A percentile compares a stretch with the other conserved stretches of the same genome.
These are phyloP conservation scores for Cucumis melo DNA, from an alignment of 306 rosid species.

Conservation along the genomic window DNA sequence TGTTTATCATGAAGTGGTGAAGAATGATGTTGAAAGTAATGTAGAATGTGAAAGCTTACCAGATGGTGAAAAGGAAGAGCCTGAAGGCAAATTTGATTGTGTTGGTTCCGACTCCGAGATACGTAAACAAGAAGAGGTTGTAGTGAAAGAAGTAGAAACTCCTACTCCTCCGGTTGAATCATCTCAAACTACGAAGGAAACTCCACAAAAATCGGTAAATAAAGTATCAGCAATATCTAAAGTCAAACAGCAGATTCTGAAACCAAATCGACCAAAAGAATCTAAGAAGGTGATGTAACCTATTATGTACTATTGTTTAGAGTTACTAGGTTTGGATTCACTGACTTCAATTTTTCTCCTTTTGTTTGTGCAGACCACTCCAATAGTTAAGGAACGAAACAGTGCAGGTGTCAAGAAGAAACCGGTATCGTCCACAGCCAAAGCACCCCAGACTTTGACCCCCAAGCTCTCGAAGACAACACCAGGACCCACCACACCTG, in stretches of 20 bases:
- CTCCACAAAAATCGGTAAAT: constrained; percentile 21
- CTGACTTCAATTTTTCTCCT: constrained; percentile 7
- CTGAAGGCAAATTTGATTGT: constrained; percentile 19
- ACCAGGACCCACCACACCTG: constrained; percentile 17
- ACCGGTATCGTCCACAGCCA: constrained; percentile 23
- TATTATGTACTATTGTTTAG: not conserved
- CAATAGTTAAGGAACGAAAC: constrained; percentile 30
- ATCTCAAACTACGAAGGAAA: constrained; percentile 28
- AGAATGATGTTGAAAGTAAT: constrained; percentile 24
- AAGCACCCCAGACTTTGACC: constrained; percentile 35
- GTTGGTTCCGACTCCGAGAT: constrained; percentile 14
- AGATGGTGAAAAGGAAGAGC: constrained; percentile 25
- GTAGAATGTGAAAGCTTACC: constrained; percentile 19
- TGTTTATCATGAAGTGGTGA: constrained; percentile 15
- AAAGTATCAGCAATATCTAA: constrained; percentile 28
- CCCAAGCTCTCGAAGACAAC: constrained; percentile 43
- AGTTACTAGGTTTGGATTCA: not conserved
- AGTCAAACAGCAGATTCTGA: constrained; percentile 27
- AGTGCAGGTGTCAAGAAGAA: constrained; percentile 48
- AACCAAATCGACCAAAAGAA: constrained; percentile 30
- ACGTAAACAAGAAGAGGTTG: constrained; percentile 26
- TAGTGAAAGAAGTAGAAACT: constrained; percentile 24
- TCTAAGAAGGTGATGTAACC: constrained; percentile 33
- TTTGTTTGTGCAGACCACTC: constrained; percentile 34
- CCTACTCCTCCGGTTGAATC: constrained; percentile 17